A percentile compares a stretch with the other conserved stretches of the same genome.
These are phyloP conservation scores for Pseudogymnoascus sp. DNA, from an alignment of 2,329 filamentous ascomycete species.

Conservation along the genomic window DNA sequence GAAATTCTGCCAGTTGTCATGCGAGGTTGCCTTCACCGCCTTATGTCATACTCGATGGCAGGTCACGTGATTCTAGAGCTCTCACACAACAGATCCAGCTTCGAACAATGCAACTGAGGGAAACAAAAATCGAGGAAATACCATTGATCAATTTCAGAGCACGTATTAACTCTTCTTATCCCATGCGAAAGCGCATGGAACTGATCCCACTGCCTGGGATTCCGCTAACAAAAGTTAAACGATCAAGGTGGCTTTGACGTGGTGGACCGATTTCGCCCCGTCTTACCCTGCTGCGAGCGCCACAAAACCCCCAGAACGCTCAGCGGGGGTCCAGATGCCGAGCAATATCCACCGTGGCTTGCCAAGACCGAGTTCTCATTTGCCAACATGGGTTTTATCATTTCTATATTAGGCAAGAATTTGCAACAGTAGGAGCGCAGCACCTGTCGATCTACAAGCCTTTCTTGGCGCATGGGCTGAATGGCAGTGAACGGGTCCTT, in stretches of 20 bases:
- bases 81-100: background rate
- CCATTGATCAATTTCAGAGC: background rate
- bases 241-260: background rate
- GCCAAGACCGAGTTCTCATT: background rate
- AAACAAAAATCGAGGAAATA: background rate
- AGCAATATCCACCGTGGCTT: background rate
- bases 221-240: background rate
- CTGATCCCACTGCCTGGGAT: background rate
- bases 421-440: background rate
- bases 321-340: background rate
- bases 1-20: background rate
- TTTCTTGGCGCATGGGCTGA: background rate
- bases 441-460: background rate
- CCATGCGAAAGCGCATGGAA: background rate
- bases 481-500: too few relatives aligned
- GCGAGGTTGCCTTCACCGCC: background rate
- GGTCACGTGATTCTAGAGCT: background rate
- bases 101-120: background rate
- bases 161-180: background rate
- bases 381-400: background rate
- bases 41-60: background rate
- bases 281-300: background rate
- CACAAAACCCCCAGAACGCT: background rate
- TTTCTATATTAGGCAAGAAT: background rate
- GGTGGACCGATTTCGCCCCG: background rate